Evolutionary conservation across 2,329 filamentous ascomycete species (phyloP), one percentile per base, ranked within the genome.

Genomic region (Aspergillus sp.): DNA sequence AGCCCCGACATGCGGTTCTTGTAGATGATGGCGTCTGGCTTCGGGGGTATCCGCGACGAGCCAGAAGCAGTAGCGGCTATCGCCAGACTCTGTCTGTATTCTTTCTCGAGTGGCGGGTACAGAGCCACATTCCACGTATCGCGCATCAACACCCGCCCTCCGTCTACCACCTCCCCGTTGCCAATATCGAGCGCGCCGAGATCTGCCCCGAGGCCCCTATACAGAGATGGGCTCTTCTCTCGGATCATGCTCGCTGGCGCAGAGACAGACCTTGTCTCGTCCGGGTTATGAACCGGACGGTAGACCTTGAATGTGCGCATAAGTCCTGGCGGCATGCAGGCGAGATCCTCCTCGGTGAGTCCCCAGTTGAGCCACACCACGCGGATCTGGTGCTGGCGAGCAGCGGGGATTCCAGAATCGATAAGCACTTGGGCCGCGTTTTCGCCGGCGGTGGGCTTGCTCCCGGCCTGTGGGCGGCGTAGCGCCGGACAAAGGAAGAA

Each of bases 1-100:
- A 85, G 68, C 2, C 81, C 83, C 17, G 78, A 81, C 72, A 84
- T 80, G 17, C 82, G 73, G 57, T 83, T 79, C 70, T 85, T 85
- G 60, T 79, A 67, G 54, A 81, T 76, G 62, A 74, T 76, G 9
- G 81, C 67, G 60, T 85, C 82, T 0, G 73, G 69, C 17, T 42
- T 42, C 6, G 19, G 7, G 17, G 40, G 11, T 22, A 4, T 42
- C 17, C 2, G 40, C 17, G 17, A 19, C 16, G 40, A 42, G 3
- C 40, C 19, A 6, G 40, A 10, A 5, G 40, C 19, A 8, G 16
- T 10, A 19, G 40, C 16, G 9, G 17, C 19, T 13, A 26, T 60
- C 51, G 42, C 9, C 51, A 68, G 53, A 45, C 26, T 2, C 6
- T 30, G 26, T 2, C 9, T 30, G 26, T 75, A 73, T 16, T 71